phyloP scores from a whole-genome alignment of 768 basidiomycete genomes.

The Hysterangium stoloniferum region DNA sequence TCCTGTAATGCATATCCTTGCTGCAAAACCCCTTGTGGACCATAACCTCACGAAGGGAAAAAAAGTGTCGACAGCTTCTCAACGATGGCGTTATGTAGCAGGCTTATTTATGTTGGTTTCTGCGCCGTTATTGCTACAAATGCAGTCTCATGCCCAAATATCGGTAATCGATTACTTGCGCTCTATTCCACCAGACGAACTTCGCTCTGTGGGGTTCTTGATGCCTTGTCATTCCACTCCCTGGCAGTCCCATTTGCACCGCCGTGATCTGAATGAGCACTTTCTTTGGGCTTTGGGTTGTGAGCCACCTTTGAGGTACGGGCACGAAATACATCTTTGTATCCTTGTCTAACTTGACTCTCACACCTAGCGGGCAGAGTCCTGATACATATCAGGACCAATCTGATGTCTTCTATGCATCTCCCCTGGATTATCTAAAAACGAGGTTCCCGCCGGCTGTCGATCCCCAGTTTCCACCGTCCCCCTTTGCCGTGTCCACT shows the following conservation, averaged over 20 bases:
- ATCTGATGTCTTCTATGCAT: constrained; percentile 70
- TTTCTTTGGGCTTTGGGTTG: constrained; percentile 83
- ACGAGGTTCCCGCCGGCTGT: constrained; percentile 61
- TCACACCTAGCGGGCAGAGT: constrained; percentile 37
- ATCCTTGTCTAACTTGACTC: constrained; percentile 12
- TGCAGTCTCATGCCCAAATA: constrained; percentile 78
- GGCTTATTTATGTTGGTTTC: constrained; percentile 51
- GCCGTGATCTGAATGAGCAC: constrained; percentile 49
- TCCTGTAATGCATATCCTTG: constrained; percentile 75
- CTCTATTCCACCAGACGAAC: constrained; percentile 38
- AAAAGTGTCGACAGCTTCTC: constrained; percentile 15
- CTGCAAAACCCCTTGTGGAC: constrained; percentile 61
- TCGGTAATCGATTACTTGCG: constrained; percentile 64
- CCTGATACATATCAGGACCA: constrained; percentile 64
- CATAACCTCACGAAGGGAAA: constrained; percentile 21
- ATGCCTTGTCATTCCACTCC: constrained; percentile 99
- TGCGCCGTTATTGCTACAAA: constrained; percentile 55
- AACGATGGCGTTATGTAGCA: constrained; percentile 25
- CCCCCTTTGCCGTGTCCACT: constrained; percentile 43
- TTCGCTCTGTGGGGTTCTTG: constrained; percentile 62
- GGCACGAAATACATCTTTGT: not conserved
- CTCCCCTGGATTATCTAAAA: constrained; percentile 58
- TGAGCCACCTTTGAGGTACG: constrained; percentile 81
- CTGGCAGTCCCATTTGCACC: constrained; percentile 82
- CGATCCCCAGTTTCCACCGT: constrained; percentile 55